Evolutionary conservation across 2,329 filamentous ascomycete genomes (phyloP).

Genomic region (Biscogniauxia marginata): DNA sequence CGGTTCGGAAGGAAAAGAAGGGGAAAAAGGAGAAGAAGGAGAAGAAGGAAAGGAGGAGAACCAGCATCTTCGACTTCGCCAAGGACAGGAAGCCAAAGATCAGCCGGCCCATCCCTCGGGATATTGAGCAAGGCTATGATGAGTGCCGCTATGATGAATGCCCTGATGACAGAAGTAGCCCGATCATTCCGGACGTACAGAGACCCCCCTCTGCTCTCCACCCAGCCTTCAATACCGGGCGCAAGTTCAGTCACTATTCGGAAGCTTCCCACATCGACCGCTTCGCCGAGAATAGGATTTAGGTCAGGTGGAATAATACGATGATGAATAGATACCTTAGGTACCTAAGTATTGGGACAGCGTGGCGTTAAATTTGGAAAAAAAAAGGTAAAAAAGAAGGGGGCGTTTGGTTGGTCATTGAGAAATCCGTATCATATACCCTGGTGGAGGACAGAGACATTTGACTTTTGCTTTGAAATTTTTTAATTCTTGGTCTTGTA

Average conservation of each 20-base stretch:
- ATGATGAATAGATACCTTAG: no score
- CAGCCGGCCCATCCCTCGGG: slow-evolving; percentile 41
- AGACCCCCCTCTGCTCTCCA: slow-evolving; percentile 59
- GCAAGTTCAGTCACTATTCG: slow-evolving; percentile 44
- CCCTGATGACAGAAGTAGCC: slow-evolving; percentile 45
- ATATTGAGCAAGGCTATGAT: slow-evolving; percentile 36
- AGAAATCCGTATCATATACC: not conserved
- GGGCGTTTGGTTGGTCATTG: not conserved
- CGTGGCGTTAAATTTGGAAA: slow-evolving; percentile 7
- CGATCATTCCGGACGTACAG: slow-evolving; percentile 53
- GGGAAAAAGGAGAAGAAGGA: no score
- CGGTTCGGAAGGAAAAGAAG: slow-evolving; percentile 41
- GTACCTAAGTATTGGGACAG: slow-evolving; percentile 2
- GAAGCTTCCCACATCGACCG: slow-evolving; percentile 48
- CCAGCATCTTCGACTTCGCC: slow-evolving; percentile 27
- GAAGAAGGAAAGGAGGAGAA: slow-evolving; percentile 40
- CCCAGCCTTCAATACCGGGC: slow-evolving; percentile 44
- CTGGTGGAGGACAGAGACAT: not conserved
- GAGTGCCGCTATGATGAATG: slow-evolving; percentile 17
- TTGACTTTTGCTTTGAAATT: not conserved
- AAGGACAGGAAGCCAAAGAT: slow-evolving; percentile 41
- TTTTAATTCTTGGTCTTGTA: not conserved
- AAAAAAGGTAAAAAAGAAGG: not conserved
- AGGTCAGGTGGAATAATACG: not conserved
- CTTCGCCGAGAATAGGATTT: slow-evolving; percentile 35